phyloP scores from a whole-genome alignment of 148 eudicot genomes.

The Rhododendron vialii region DNA sequence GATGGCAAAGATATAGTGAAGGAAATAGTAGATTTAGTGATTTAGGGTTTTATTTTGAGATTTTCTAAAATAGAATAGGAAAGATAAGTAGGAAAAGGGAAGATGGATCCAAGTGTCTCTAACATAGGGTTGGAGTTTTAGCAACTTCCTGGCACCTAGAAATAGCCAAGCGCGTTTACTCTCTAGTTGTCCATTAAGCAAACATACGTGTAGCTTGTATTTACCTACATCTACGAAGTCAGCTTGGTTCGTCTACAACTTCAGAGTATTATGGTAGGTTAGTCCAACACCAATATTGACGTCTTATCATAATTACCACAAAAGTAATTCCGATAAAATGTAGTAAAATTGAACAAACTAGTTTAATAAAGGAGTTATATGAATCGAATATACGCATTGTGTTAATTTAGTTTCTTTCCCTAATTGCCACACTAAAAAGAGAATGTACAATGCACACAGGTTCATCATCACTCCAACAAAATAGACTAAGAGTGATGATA shows the following conservation, averaged over 20 bases:
- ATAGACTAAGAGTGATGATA: background rate
- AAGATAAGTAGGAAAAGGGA: background rate
- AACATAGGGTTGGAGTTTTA: background rate
- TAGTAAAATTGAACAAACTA: background rate
- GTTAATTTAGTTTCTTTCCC: background rate
- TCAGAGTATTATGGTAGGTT: background rate
- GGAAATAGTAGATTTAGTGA: background rate
- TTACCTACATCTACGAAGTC: background rate
- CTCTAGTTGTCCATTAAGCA: background rate
- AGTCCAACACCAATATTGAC: background rate
- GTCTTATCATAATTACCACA: background rate
- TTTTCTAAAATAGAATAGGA: background rate
- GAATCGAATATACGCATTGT: background rate
- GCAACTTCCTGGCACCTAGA: background rate
- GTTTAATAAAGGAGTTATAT: background rate
- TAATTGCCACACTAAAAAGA: background rate
- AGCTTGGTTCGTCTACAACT: background rate
- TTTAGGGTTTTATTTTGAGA: background rate
- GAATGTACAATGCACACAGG: background rate
- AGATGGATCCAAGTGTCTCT: background rate
- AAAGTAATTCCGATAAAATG: background rate
- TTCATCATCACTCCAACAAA: background rate
- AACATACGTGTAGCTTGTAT: background rate
- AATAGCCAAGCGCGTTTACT: background rate
- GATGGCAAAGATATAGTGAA: background rate